Evolutionary conservation across 768 basidiomycete species (phyloP).

Genomic region (Boletales sp.): DNA sequence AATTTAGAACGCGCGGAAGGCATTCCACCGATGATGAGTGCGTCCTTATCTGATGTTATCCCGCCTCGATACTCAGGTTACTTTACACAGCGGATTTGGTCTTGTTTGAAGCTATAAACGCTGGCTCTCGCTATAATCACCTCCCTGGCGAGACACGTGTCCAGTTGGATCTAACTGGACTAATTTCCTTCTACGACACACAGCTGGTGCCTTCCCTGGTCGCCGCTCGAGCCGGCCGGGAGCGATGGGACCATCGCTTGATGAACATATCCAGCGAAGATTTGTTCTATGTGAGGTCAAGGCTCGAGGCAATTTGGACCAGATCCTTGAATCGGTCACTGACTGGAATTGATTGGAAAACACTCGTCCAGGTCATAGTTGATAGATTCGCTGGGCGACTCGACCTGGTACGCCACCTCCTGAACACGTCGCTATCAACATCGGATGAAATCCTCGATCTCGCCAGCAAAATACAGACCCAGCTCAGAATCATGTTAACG

Average conservation of each 20-base stretch:
- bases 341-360: slow-evolving; percentile 32
- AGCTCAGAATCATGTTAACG: slow-evolving; percentile 26
- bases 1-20: slow-evolving; percentile 2
- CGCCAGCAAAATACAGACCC: slow-evolving; percentile 13
- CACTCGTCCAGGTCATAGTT: slow-evolving; percentile 27
- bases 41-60: neutral
- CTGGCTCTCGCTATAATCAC: slow-evolving; percentile 32
- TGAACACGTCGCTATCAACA: slow-evolving; percentile 9
- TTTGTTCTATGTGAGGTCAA: slow-evolving; percentile 2
- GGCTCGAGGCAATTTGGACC: slow-evolving; percentile 2
- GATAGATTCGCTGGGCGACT: slow-evolving; percentile 31
- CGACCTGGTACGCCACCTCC: slow-evolving; percentile 22
- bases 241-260: slow-evolving; percentile 33
- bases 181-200: slow-evolving; percentile 38
- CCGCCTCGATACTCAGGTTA: neutral
- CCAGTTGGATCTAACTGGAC: slow-evolving; percentile 29
- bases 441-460: slow-evolving; percentile 3
- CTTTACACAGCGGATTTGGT: neutral
- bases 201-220: slow-evolving; percentile 30
- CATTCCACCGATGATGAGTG: neutral
- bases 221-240: slow-evolving; percentile 14
- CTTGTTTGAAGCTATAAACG: slow-evolving; percentile 5
- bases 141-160: slow-evolving; percentile 36
- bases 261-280: slow-evolving; percentile 24
- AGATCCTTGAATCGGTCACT: slow-evolving; percentile 10